phyloP scores from a whole-genome alignment of 441 rosid genomes.

The Hypseocharis bilobata region DNA sequence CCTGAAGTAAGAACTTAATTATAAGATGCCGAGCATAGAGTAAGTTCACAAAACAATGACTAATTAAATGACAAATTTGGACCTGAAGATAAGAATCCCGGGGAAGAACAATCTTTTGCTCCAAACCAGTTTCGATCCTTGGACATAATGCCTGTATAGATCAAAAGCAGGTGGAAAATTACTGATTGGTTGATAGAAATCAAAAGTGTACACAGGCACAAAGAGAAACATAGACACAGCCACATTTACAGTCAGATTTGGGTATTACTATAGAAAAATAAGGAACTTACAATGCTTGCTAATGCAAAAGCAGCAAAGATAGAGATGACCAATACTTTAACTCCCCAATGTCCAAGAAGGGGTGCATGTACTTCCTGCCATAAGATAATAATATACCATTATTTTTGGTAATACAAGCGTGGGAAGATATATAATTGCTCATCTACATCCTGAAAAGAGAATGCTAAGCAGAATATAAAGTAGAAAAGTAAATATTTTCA shows the following conservation, averaged over 20 bases:
- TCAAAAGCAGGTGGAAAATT: conserved; percentile 5
- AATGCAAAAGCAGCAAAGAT: conserved; percentile 44
- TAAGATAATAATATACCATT: background rate
- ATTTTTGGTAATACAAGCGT: background rate
- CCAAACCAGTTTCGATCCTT: conserved; percentile 53
- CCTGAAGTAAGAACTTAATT: conserved; percentile 28
- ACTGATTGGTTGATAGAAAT: background rate
- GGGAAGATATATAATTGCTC: background rate
- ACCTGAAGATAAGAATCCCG: conserved; percentile 66
- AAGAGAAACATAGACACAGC: background rate
- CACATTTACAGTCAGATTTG: background rate
- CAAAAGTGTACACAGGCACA: background rate
- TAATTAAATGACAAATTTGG: conserved; percentile 3
- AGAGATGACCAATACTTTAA: conserved; percentile 40
- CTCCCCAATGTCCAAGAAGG: conserved; percentile 47
- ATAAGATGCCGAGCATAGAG: conserved; percentile 6
- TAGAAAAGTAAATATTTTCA: background rate
- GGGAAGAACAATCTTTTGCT: conserved; percentile 60
- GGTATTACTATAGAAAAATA: background rate
- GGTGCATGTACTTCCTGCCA: conserved; percentile 53
- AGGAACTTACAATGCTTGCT: conserved; percentile 48
- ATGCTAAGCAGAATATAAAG: background rate
- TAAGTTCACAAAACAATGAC: background rate
- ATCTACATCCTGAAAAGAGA: background rate
- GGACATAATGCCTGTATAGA: conserved; percentile 40